Base-by-base conservation (phyloP, 225 moss, liverwort and hornwort species). In the Lunularia cruciata region DNA sequence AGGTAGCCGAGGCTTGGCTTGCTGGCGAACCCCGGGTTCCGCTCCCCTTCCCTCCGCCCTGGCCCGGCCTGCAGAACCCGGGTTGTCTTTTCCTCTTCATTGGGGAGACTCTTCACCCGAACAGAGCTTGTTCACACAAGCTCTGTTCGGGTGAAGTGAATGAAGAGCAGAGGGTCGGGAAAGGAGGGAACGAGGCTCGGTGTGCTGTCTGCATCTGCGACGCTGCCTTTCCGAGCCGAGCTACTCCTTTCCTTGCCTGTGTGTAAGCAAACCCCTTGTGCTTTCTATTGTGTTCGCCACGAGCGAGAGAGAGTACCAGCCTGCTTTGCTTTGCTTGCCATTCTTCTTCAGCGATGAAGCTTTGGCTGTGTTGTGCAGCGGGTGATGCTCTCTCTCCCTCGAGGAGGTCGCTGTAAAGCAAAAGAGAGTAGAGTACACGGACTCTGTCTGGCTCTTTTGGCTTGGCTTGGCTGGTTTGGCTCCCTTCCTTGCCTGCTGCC, bases 401-500 rank as follows among this genome's bases (percentile, higher is more conserved):
- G 59, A 60, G 19, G 59, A 60, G 59, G 59, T 35, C 35, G 35
- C 34, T 35, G 59, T 37, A 19, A 62, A 42, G 62, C 39, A 42
- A 40, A 60, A 18, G 56, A 4, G 32, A 30, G 56, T 6, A 57
- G 59, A 62, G 42, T 62, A 42, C 36, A 60, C 60, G 22, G 18
- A 38, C 35, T 38, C 20, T 22, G 13, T 37, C 26, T 43, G 43
- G 42, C 40, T 14, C 23, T 20, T 26, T 25, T 46, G 45, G 28
- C 42, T 45, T 42, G 42, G 27, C 45, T 11, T 37, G 59, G 5
- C 36, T 59, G 45, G 25, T 20, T 56, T 63, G 46, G 55, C 48
- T 43, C 55, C 34, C 75, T 60, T 23, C 60, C 30, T 54, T 52
- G 61, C 7, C 61, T 47, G 61, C 53, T 61, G 63, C 23, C 43